phyloP scores from a whole-genome alignment of 1,284 basidiomycete species.

The Trametes polyzona region DNA sequence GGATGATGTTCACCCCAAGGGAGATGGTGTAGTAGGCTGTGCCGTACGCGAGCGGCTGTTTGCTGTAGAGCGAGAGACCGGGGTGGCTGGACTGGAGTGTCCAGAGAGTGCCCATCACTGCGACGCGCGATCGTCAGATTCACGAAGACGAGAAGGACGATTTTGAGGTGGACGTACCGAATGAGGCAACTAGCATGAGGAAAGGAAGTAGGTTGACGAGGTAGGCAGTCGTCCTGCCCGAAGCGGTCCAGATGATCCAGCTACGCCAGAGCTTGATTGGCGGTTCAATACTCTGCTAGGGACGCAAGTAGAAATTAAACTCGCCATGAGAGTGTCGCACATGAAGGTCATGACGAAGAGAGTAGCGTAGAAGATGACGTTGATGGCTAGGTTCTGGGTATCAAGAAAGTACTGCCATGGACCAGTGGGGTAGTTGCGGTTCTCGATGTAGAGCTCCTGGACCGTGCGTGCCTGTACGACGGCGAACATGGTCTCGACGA shows the following conservation, averaged over 20 bases:
- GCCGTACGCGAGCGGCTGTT: constrained; percentile 41
- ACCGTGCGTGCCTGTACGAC: constrained; percentile 39
- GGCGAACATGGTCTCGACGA: constrained; percentile 43
- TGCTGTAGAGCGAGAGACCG: constrained; percentile 44
- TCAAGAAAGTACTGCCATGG: constrained; percentile 47
- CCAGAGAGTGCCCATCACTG: constrained; percentile 50
- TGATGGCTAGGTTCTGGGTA: constrained; percentile 40
- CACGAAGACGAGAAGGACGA: not conserved
- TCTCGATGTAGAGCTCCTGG: constrained; percentile 48
- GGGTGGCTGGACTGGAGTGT: constrained; percentile 46
- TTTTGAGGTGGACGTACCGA: constrained; percentile 34
- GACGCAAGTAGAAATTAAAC: not conserved
- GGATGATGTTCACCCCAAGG: constrained; percentile 47
- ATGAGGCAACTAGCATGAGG: constrained; percentile 40
- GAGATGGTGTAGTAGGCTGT: constrained; percentile 48
- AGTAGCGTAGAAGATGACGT: constrained; percentile 46
- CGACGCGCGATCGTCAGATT: not conserved
- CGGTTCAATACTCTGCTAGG: not conserved
- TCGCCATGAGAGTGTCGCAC: constrained; percentile 43
- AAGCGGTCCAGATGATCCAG: constrained; percentile 49
- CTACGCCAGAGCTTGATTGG: constrained; percentile 47
- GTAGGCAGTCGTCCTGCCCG: constrained; percentile 38
- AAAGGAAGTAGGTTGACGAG: constrained; percentile 37
- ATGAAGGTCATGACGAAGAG: constrained; percentile 43
- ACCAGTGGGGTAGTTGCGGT: constrained; percentile 46